Percentiles rank a stretch among this genome's conserved stretches.
These are phyloP conservation scores for Cercospora sp. DNA, from an alignment of 2,329 filamentous ascomycete species.

Conservation along the genomic window DNA sequence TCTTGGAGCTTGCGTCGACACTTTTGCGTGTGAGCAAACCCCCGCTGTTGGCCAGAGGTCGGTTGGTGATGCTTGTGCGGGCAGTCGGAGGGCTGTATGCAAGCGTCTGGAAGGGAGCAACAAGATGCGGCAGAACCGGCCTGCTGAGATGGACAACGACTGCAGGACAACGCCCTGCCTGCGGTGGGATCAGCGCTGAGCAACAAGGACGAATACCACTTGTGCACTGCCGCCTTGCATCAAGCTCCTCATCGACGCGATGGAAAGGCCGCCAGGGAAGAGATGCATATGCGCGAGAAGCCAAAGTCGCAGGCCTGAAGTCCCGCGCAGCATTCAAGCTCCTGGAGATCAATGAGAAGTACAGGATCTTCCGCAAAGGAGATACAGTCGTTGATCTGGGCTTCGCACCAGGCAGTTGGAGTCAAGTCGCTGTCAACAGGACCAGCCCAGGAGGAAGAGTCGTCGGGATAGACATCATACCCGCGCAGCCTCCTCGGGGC, in stretches of 20 bases:
- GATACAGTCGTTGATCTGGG: conserved; percentile 90
- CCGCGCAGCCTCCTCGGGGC: conserved; percentile 83
- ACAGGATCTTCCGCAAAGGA: conserved; percentile 73
- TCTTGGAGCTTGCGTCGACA: not conserved
- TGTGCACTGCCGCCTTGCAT: conserved; percentile 7
- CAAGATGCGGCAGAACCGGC: conserved; percentile 2
- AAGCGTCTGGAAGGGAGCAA: not conserved
- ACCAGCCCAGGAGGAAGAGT: conserved; percentile 72
- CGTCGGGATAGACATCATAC: conserved; percentile 90
- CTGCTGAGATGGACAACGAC: not conserved
- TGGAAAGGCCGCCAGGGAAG: conserved; percentile 79
- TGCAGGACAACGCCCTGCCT: not conserved
- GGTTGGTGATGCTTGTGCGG: conserved; percentile 24
- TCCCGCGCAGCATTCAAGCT: conserved; percentile 93
- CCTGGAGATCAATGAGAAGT: conserved; percentile 81
- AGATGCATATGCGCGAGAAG: conserved; percentile 72
- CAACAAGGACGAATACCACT: not conserved
- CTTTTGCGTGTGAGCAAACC: not conserved
- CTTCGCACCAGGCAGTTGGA: conserved; percentile 70
- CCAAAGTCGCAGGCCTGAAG: conserved; percentile 77
- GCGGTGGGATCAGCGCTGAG: not conserved
- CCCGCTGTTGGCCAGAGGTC: not conserved
- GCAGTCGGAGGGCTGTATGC: conserved; percentile 15
- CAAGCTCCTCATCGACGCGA: conserved; percentile 63
- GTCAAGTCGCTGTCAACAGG: conserved; percentile 75